Base-by-base conservation (phyloP, 2,329 filamentous ascomycete genomes). In the Diaporthe nobilis region DNA sequence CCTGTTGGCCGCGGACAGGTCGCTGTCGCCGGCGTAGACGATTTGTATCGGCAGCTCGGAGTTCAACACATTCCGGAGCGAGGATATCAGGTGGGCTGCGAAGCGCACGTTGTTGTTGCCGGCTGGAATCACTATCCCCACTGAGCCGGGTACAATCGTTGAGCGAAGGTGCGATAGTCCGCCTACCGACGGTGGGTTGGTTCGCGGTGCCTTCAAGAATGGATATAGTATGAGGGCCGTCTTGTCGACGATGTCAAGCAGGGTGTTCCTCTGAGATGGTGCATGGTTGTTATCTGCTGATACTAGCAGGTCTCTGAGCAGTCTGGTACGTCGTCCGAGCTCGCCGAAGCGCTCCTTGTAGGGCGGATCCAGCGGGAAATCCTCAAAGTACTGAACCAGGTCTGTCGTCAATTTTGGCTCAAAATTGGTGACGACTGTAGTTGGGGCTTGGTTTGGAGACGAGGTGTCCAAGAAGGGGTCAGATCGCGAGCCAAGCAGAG, bases 101-200 rank as follows among this genome's bases (percentile, higher is more conserved):
- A 82, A 83, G 3, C 84, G 82, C 17, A 85, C 75, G 31, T 77
- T 80, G 28, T 78, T 77, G 1, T 80, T 78, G 13, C 83, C 83
- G 0, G 80, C 80, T 10, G 84, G 81, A n/a, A 85, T 84, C 31
- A 85, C 83, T 28, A 85, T 82, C 3, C 84, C 84, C 2, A 74
- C 77, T 4, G 81, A 79, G 22, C 79, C 80, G 8, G 76, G 71
- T 2, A 20, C 44, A 60, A 78, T 77, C 20, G 75, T 78, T n/a
- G 73, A 60, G 13, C 75, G 80, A 51, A 78, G 78, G 73, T 61
- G 78, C 25, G 3, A 60, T 1, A 84, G 75, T 12, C 79, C 79
- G 0, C 77, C 74, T 1, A 44, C 44, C 51, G 77, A 53, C 4
- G 10, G 49, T n/a, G 71, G 75, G 22, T 9, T 58, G 10, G 61